Conservation (phyloP, 352 stramenopile species). For the Globisporangium acanthophoron region DNA sequence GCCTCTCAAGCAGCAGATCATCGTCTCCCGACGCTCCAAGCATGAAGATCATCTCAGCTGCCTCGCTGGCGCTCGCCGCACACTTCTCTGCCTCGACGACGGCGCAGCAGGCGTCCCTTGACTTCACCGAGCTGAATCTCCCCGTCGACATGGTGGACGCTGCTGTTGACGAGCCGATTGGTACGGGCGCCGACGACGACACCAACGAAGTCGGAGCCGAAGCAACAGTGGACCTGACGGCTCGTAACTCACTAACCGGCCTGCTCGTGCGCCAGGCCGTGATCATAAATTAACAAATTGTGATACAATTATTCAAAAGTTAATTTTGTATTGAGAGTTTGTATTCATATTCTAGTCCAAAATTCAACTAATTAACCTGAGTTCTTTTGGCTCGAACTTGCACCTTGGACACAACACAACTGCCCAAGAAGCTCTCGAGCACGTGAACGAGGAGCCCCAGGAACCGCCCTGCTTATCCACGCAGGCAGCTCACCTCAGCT, state of each 20-base stretch:
- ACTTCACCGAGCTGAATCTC: too few relatives aligned
- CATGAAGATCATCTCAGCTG: not conserved
- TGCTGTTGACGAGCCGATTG: not conserved
- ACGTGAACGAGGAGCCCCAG: too few relatives aligned
- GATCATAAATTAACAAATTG: slow-evolving; percentile 2
- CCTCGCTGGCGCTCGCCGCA: not conserved
- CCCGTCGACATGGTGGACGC: not conserved
- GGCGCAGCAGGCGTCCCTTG: not conserved
- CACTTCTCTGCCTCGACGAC: not conserved
- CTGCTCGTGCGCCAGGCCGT: slow-evolving; percentile 8
- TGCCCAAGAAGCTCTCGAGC: not conserved
- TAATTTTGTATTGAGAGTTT: too few relatives aligned
- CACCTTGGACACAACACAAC: too few relatives aligned
- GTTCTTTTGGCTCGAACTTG: too few relatives aligned
- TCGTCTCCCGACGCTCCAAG: not conserved
- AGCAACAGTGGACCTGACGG: not conserved
- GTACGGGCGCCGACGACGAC: not conserved
- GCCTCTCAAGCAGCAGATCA: not conserved
- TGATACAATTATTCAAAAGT: too few relatives aligned
- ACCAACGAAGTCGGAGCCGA: slow-evolving; percentile 4
- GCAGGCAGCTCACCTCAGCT: too few relatives aligned
- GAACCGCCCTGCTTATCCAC: too few relatives aligned
- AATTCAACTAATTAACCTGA: too few relatives aligned
- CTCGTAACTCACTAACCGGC: not conserved
- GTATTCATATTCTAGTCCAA: too few relatives aligned